Evolutionary conservation across 2,329 filamentous ascomycete genomes (phyloP), one percentile per base, ranked within the genome.

Genomic region (Colletotrichum liaoningense): DNA sequence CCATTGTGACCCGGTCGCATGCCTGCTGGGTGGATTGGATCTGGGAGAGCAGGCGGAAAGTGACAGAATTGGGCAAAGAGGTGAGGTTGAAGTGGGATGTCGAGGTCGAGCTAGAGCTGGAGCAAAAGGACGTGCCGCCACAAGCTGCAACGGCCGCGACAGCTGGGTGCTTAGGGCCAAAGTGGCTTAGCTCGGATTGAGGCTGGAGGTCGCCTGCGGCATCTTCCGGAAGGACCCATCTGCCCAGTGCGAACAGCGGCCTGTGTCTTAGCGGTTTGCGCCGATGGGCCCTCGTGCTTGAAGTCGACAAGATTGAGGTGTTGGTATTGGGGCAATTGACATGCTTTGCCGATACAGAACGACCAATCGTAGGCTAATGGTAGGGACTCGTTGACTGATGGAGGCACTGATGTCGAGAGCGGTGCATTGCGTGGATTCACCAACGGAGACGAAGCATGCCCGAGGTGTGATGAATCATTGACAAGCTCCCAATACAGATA

Each of bases 1-100:
- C 88, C 91, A 94, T 93, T 63, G 74, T 77, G 60, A 6, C 19
- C 12, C 30, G 4, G 9, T 63, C 49, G 67, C 71, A 62, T 63
- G 42, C 70, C 66, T 67, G 62, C 52, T 26, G 56, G 30, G n/a
- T 26, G 26, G 16, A 28, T 35, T 22, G 4, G 49, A 24, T 49
- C 26, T 28, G n/a, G n/a, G 56, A 24, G 22, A 35, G 35, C 11
- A 49, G 49, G 22, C 28, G 56, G 8, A 46, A 16, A 60, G 46
- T 35, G 28, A 58, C 33, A 42, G 26, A 28, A 28, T 35, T n/a
- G 38, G 12, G 57, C 22, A n/a, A 42, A 58, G 11, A 38, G 33
- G 42, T 28, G 35, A 58, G 54, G 35, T 28, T 28, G 22, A 64
- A 9, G 66, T 69, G 52, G 52, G 52, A 59, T 63, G 56, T 58